Conservation (phyloP, 2,329 filamentous ascomycete genomes). For the Penicillium paneum region DNA sequence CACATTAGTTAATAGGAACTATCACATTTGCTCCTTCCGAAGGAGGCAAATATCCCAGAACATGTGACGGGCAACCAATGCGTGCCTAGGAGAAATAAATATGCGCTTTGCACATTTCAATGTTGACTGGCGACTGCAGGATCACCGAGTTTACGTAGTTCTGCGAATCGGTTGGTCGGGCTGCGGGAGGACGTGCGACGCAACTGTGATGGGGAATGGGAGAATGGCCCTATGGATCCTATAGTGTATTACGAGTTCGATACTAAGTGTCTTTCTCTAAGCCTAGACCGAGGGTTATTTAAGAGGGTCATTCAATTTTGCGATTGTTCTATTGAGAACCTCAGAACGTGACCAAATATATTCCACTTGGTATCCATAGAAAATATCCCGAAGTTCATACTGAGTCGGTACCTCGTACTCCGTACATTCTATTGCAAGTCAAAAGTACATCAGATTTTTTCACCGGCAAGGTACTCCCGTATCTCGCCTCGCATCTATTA, state of each 20-base stretch:
- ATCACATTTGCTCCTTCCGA: neutral
- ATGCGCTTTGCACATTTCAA: constrained; percentile 16
- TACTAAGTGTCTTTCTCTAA: neutral
- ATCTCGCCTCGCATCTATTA: constrained; percentile 4
- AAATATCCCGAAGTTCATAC: neutral
- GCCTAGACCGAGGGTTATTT: neutral
- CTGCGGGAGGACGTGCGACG: constrained; percentile 8
- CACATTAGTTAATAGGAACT: neutral
- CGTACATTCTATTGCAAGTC: neutral
- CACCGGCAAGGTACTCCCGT: neutral
- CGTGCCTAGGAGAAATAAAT: constrained; percentile 1
- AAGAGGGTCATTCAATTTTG: neutral
- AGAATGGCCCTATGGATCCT: neutral
- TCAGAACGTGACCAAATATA: neutral
- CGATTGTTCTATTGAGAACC: neutral
- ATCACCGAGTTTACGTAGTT: constrained; percentile 14
- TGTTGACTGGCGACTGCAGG: constrained; percentile 21
- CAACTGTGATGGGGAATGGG: neutral
- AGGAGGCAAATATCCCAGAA: neutral
- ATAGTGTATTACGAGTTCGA: neutral
- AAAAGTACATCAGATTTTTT: constrained; percentile 6
- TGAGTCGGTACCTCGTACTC: neutral
- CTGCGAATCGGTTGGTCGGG: constrained; percentile 9
- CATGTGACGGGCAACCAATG: constrained; percentile 19
- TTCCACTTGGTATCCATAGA: neutral